Evolutionary conservation across 1,139 yeast genomes (phyloP), one percentile per base, ranked within the genome.

Genomic region (Saccharomyces pastorianus): DNA sequence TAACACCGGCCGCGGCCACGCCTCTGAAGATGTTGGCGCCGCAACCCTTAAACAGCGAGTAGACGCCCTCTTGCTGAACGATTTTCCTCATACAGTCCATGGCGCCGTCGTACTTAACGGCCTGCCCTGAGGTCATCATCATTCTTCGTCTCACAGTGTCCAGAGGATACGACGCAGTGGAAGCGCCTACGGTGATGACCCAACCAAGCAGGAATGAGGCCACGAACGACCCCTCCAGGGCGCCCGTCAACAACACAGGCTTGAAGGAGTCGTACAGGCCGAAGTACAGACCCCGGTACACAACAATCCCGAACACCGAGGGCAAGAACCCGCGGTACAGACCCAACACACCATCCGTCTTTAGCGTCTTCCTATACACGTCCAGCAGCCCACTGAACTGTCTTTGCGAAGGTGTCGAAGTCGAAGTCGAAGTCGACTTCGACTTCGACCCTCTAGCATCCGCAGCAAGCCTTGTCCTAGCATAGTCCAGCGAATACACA

Each of bases 21-120:
- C 89, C 89, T 80, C 90, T 84, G 76, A 85, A 80, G 76, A 85
- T 84, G 85, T 85, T 85, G 71, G 90, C 90, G 77, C 87, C 90
- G 75, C 88, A 84, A 74, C 91, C 91, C 81, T 83, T 84, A 86
- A 85, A 85, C 74, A 85, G 77, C 65, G 90, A 82, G 59, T 71
- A 68, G 65, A 81, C 71, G 77, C 91, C 90, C 77, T 84, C 89
- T 67, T 83, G 80, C 63, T 84, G 84, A 64, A 84, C 84, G 70
- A 85, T 84, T 76, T 82, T 75, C 63, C 71, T 72, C 82, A 83
- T 82, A 68, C 88, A 87, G 72, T 84, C 88, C 74, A 83, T 76
- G 64, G 89, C 85, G 72, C 85, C 83, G 73, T 78, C 75, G 81
- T 85, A 85, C 77, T 83, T 83, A 69, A 83, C 86, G 70, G 85